Evolutionary conservation across 768 basidiomycete species (phyloP).

Genomic region (Termitomyces titanicus): DNA sequence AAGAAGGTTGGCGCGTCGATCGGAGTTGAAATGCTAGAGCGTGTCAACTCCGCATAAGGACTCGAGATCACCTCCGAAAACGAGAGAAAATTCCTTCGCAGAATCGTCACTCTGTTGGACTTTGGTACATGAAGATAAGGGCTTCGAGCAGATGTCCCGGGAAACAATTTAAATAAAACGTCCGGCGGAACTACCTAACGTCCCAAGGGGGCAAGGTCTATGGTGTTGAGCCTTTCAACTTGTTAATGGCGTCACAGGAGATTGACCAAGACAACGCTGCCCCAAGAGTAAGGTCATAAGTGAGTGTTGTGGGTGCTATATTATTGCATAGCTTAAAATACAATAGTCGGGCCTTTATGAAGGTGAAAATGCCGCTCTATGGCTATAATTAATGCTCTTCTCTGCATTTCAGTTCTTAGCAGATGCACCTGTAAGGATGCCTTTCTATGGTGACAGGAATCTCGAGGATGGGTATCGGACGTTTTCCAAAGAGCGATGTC

Average conservation of each 20-base stretch:
- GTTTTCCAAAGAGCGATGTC: not conserved
- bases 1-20: constrained; percentile 28
- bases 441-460: not conserved
- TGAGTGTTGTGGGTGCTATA: not conserved
- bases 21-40: constrained; percentile 27
- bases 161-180: too few relatives aligned
- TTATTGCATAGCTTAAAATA: not conserved
- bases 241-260: not conserved
- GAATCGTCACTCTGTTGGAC: too few relatives aligned
- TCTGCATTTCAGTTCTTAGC: not conserved
- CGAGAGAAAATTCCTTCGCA: too few relatives aligned
- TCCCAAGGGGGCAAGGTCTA: too few relatives aligned
- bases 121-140: too few relatives aligned
- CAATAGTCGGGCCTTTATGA: not conserved
- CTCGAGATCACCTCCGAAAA: too few relatives aligned
- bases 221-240: too few relatives aligned
- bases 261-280: not conserved
- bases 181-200: too few relatives aligned
- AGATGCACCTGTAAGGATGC: not conserved
- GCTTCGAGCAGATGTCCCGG: too few relatives aligned
- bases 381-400: not conserved
- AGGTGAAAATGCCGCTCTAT: not conserved
- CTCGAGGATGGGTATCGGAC: not conserved
- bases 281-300: not conserved
- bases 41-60: constrained; percentile 30